Conservation (phyloP, 345 rosid species). For the Populus ilicifolia region DNA sequence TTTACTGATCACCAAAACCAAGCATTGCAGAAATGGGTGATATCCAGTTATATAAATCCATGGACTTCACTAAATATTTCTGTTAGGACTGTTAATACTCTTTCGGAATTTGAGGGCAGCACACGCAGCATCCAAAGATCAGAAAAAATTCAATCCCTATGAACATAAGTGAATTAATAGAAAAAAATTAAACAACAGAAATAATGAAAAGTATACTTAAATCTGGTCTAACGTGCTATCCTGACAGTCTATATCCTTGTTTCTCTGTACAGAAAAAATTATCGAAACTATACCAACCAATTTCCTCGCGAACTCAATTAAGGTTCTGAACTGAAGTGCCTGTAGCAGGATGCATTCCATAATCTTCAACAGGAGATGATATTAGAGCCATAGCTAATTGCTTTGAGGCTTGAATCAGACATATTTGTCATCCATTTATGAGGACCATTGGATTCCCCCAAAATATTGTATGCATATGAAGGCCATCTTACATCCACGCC, state of each 20-base stretch:
- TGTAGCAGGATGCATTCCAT: neutral
- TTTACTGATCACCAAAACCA: neutral
- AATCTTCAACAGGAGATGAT: slow-evolving; percentile 55
- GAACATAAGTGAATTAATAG: neutral
- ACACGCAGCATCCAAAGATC: neutral
- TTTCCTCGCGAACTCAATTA: neutral
- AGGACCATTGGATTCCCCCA: slow-evolving; percentile 60
- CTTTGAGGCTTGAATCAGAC: slow-evolving; percentile 71
- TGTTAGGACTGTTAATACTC: neutral
- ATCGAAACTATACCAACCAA: slow-evolving; percentile 1
- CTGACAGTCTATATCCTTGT: neutral
- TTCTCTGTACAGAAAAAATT: slow-evolving; percentile 11
- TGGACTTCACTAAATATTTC: neutral
- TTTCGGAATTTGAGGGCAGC: neutral
- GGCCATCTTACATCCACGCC: slow-evolving; percentile 58
- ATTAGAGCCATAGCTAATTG: slow-evolving; percentile 81
- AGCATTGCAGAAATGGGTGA: neutral
- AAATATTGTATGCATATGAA: slow-evolving; percentile 77
- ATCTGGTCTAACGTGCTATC: slow-evolving; percentile 4
- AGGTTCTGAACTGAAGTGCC: neutral
- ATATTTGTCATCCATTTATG: slow-evolving; percentile 83
- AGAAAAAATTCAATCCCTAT: neutral
- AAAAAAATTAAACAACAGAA: neutral
- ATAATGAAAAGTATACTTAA: slow-evolving; percentile 6
- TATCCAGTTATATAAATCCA: neutral